Percentiles rank a stretch among this genome's conserved stretches.
phyloP scores from a whole-genome alignment of 2,329 filamentous ascomycete genomes.

The Hypoxylon sp. region DNA sequence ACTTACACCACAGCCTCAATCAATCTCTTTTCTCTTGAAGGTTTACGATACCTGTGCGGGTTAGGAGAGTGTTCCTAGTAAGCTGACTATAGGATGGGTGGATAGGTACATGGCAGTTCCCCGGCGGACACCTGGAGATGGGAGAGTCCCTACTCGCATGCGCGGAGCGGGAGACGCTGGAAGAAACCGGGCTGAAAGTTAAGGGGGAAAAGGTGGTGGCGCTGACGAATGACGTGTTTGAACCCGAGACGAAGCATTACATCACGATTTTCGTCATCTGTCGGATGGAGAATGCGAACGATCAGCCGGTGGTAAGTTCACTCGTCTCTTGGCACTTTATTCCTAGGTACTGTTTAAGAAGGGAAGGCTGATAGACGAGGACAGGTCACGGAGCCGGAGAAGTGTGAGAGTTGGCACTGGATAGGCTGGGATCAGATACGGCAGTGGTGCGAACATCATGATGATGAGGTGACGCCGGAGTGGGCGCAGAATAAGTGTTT shows the following conservation, averaged over 20 bases:
- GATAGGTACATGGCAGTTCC: slow-evolving; percentile 70
- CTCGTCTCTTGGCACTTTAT: slow-evolving; percentile 26
- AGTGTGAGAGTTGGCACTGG: slow-evolving; percentile 62
- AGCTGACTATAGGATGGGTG: background rate
- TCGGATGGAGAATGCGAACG: slow-evolving; percentile 54
- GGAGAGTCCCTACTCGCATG: slow-evolving; percentile 70
- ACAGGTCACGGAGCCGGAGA: slow-evolving; percentile 57
- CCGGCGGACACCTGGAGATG: slow-evolving; percentile 79
- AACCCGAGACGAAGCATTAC: slow-evolving; percentile 71
- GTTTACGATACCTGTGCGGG: no score
- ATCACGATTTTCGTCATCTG: slow-evolving; percentile 75
- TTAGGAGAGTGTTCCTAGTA: no score
- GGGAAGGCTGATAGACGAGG: slow-evolving; percentile 30
- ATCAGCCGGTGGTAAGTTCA: slow-evolving; percentile 61
- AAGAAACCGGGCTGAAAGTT: slow-evolving; percentile 74
- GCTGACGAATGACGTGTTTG: slow-evolving; percentile 74
- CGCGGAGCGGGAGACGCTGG: slow-evolving; percentile 71
- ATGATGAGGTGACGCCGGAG: slow-evolving; percentile 34
- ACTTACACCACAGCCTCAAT: slow-evolving; percentile 3
- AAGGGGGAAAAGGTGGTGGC: slow-evolving; percentile 61
- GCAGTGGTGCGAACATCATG: slow-evolving; percentile 43
- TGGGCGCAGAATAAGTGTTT: slow-evolving; percentile 49
- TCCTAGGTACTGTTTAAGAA: background rate
- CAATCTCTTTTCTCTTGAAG: background rate
- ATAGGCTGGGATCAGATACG: slow-evolving; percentile 55